Evolutionary conservation across 208 protist species (phyloP).

Genomic region (Endotrypanum monterogeii): DNA sequence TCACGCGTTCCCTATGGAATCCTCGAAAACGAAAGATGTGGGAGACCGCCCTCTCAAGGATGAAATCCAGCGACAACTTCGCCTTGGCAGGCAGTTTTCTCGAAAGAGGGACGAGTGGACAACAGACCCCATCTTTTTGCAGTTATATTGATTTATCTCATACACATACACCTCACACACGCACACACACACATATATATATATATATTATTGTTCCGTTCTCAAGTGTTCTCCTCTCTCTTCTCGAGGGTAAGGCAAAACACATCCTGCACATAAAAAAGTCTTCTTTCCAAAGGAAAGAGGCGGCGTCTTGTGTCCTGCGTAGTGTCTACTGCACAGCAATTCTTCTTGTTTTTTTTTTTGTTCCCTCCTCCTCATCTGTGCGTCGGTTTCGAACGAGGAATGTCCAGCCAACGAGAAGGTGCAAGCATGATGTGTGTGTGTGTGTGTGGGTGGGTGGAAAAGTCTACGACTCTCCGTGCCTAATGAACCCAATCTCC

Average conservation of each 20-base stretch:
- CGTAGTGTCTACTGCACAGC: too few relatives aligned
- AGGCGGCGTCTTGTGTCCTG: too few relatives aligned
- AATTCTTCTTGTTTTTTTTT: constrained; percentile 5
- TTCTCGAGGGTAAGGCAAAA: not conserved
- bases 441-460: too few relatives aligned
- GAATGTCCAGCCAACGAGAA: too few relatives aligned
- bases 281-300: not conserved
- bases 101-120: not conserved
- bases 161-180: not conserved
- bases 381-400: too few relatives aligned
- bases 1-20: not conserved
- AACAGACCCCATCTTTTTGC: not conserved
- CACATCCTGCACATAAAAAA: too few relatives aligned
- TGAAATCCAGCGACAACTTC: constrained; percentile 15
- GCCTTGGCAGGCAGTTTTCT: not conserved
- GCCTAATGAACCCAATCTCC: too few relatives aligned
- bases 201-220: too few relatives aligned
- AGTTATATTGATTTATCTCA: not conserved
- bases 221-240: not conserved
- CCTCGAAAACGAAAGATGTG: not conserved
- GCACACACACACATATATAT: too few relatives aligned
- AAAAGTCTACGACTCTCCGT: too few relatives aligned
- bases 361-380: too few relatives aligned
- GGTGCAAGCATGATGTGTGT: too few relatives aligned
- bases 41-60: not conserved